Base-by-base conservation (phyloP, 2,329 filamentous ascomycete species). In the Chrysoporthe deuterocubensis region DNA sequence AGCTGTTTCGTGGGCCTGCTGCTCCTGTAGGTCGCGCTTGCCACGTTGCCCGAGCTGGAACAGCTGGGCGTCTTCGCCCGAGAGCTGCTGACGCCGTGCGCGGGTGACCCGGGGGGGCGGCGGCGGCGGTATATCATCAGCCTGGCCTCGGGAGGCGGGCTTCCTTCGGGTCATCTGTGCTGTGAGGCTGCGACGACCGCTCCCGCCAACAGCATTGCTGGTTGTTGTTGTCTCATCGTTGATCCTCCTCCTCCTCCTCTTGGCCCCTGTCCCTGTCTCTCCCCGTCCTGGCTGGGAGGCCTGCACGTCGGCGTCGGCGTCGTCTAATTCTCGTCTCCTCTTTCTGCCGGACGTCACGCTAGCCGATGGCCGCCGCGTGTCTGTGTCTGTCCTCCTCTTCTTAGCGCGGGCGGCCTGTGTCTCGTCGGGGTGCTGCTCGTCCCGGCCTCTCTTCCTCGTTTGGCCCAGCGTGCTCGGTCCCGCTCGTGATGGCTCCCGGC, bases 41-140 rank as follows among this genome's bases (percentile, higher is more conserved):
- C 59, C 59, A 14, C 42, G 43, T 13, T 62, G 42, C 59, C 59
- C 59, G 43, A 62, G 59, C 59, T 62, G 59, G 42, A 46, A 62
- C 26, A 62, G 59, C 59, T 62, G 59, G 26, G 59, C 59, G 59
- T 62, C 44, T 21, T 34, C 2, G 32, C 59, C 59, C 21, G 59
- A 62, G 26, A 62, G 59, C 59, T 50, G 59, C 32, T 42, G 59
- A 42, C 59, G 59, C 59, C 59, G 43, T 34, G 59, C 42, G 59
- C 59, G 59, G 26, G 62, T 64, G 50, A 57, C n/a, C 50, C 40
- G 62, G n/a, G 46, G 8, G 37, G 37, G 37, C 61, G 6, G 18
- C 44, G 16, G 44, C 44, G n/a, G 44, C 26, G 26, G 26, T 26
- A 26, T 26, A 26, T 26, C 26, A 26, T 26, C 26, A 26, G 26